Evolutionary conservation across 2,329 filamentous ascomycete species (phyloP).

Genomic region (Colletotrichum musae): DNA sequence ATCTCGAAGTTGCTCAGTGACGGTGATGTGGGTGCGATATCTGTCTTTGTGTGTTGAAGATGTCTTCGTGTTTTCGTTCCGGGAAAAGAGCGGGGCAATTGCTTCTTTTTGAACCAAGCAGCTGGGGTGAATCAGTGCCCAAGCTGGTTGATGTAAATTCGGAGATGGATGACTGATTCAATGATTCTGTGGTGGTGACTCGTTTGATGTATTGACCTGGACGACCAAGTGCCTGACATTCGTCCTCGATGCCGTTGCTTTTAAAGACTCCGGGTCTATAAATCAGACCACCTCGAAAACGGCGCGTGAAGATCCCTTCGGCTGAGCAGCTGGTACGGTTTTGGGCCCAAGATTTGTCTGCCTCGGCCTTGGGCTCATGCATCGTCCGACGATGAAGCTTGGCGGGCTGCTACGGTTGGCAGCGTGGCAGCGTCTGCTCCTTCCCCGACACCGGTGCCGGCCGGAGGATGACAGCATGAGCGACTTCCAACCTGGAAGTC

Average conservation of each 20-base stretch:
- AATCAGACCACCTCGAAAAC: conserved; percentile 33
- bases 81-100: not conserved
- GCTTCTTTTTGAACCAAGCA: conserved; percentile 8
- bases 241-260: not conserved
- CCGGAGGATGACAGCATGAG: conserved; percentile 21
- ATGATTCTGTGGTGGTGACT: conserved; percentile 3
- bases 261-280: conserved; percentile 1
- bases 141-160: conserved; percentile 1
- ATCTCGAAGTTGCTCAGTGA: not conserved
- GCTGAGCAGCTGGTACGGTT: conserved; percentile 6
- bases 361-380: conserved; percentile 21
- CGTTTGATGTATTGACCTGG: not conserved
- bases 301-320: not conserved
- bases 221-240: not conserved
- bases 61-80: not conserved
- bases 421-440: conserved; percentile 11
- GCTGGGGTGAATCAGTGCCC: conserved; percentile 18
- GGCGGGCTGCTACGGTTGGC: conserved; percentile 11
- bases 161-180: conserved; percentile 19
- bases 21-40: not conserved
- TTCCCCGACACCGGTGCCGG: conserved; percentile 37
- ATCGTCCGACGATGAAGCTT: conserved; percentile 37
- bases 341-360: conserved; percentile 11
- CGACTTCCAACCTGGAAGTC: not conserved
- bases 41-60: not conserved